phyloP scores from a whole-genome alignment of 1,139 yeast species.

The Pichia sp. region DNA sequence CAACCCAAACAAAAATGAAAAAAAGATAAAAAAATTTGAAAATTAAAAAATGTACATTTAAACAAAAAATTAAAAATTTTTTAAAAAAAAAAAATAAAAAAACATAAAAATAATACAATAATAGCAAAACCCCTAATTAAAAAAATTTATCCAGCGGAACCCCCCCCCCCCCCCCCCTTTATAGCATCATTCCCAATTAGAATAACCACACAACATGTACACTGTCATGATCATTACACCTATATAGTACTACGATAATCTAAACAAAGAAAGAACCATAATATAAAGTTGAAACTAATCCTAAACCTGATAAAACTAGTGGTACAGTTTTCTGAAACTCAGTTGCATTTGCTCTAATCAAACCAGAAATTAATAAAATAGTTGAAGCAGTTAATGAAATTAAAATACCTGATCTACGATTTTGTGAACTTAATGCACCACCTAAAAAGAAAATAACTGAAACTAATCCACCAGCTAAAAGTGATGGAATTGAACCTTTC shows the following conservation, averaged over 20 bases:
- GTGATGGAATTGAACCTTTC: slow-evolving; percentile 72
- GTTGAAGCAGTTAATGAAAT: slow-evolving; percentile 68
- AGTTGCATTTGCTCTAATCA: slow-evolving; percentile 39
- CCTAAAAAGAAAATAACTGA: slow-evolving; percentile 67
- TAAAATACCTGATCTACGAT: slow-evolving; percentile 76
- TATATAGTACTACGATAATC: no score
- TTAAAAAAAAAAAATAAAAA: no score
- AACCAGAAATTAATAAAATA: slow-evolving; percentile 58
- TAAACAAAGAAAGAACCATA: slow-evolving; percentile 34
- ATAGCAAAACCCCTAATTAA: no score
- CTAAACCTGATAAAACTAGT: slow-evolving; percentile 52
- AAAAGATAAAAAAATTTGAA: no score
- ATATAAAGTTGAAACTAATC: slow-evolving; percentile 58
- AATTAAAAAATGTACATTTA: no score
- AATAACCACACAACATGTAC: not conserved
- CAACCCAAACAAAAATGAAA: no score
- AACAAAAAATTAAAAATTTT: no score
- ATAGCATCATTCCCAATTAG: no score
- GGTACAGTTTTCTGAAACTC: slow-evolving; percentile 68
- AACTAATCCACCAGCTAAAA: slow-evolving; percentile 68
- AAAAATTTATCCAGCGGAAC: no score
- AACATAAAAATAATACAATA: no score
- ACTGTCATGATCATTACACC: no score
- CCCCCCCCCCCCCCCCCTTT: no score
- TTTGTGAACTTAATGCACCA: slow-evolving; percentile 66